A percentile compares a stretch with the other conserved stretches of the same genome.
Evolutionary conservation across 2,329 filamentous ascomycete species (phyloP).

Genomic region (Diaporthe velutina): DNA sequence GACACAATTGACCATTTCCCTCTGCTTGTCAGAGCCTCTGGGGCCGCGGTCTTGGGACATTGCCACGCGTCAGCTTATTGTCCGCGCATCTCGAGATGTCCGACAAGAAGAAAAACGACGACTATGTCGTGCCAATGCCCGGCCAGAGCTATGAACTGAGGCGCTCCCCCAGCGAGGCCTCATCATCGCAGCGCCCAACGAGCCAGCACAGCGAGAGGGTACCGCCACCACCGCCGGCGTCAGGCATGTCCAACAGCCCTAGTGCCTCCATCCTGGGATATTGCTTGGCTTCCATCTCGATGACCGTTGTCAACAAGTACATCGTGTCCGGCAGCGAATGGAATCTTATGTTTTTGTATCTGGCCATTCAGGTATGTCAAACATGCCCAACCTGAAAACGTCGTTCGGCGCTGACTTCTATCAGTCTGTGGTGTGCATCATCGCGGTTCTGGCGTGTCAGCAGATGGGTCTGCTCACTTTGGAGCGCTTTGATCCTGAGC

Average conservation of each 20-base stretch:
- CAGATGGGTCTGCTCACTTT: conserved; percentile 83
- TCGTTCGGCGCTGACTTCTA: conserved; percentile 27
- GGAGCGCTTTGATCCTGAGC: conserved; percentile 84
- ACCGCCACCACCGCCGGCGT: conserved; percentile 53
- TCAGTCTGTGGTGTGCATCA: conserved; percentile 89
- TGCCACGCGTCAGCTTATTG: not conserved
- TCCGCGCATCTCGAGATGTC: conserved; percentile 69
- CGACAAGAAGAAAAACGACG: conserved; percentile 91
- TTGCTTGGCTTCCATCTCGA: conserved; percentile 93
- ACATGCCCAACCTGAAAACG: conserved; percentile 33
- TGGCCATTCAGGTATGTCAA: conserved; percentile 84
- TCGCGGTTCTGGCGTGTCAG: conserved; percentile 86
- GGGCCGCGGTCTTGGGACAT: not conserved
- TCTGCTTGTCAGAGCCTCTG: not conserved
- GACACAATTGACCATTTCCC: no score
- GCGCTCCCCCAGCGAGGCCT: conserved; percentile 61
- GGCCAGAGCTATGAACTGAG: conserved; percentile 55
- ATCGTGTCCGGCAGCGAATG: conserved; percentile 90
- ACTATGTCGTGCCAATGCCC: conserved; percentile 79
- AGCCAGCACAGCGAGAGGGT: conserved; percentile 44
- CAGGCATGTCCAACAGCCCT: conserved; percentile 79
- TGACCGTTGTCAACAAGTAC: conserved; percentile 99
- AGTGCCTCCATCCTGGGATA: conserved; percentile 86
- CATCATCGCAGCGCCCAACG: conserved; percentile 52
- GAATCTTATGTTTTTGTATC: conserved; percentile 96